Percentiles rank a stretch among this genome's conserved stretches.
Conservation (phyloP, 1,284 basidiomycete genomes). For the Naganishia sp. region DNA sequence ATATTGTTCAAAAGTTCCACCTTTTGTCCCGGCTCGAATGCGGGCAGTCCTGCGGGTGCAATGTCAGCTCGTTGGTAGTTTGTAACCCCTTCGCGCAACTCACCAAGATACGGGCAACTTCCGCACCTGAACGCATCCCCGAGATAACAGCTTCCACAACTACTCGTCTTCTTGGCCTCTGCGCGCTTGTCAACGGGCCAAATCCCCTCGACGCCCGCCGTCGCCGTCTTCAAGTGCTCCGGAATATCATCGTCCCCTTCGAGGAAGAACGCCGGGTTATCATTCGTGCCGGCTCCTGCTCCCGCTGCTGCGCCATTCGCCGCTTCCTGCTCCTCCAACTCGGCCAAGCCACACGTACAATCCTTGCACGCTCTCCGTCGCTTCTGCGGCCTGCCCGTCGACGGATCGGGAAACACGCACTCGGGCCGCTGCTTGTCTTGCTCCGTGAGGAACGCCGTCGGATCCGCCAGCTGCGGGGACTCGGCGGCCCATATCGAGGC, state of each 20-base stretch:
- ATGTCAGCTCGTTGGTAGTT: slow-evolving; percentile 16
- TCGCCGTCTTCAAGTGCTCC: slow-evolving; percentile 43
- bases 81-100: slow-evolving; percentile 46
- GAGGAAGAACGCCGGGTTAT: slow-evolving; percentile 46
- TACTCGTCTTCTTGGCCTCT: slow-evolving; percentile 71
- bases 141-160: slow-evolving; percentile 96
- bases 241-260: slow-evolving; percentile 55
- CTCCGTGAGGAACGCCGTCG: slow-evolving; percentile 58
- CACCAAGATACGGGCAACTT: slow-evolving; percentile 92
- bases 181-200: slow-evolving; percentile 63
- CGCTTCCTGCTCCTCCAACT: slow-evolving; percentile 79
- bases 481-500: slow-evolving; percentile 53
- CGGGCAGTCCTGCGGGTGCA: slow-evolving; percentile 70
- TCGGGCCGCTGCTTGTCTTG: slow-evolving; percentile 57
- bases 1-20: slow-evolving; percentile 75
- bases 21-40: slow-evolving; percentile 98
- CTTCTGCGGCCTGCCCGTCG: slow-evolving; percentile 50
- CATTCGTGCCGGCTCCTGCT: slow-evolving; percentile 27
- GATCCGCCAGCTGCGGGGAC: slow-evolving; percentile 49
- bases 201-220: slow-evolving; percentile 48
- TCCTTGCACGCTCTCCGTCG: slow-evolving; percentile 75
- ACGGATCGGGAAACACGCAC: slow-evolving; percentile 48
- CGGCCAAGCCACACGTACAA: slow-evolving; percentile 90
- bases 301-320: slow-evolving; percentile 41
- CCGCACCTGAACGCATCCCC: slow-evolving; percentile 97